These are phyloP conservation scores for Aspergillus saccharolyticus DNA, from an alignment of 495 filamentous ascomycete species.

Conservation along the genomic window DNA sequence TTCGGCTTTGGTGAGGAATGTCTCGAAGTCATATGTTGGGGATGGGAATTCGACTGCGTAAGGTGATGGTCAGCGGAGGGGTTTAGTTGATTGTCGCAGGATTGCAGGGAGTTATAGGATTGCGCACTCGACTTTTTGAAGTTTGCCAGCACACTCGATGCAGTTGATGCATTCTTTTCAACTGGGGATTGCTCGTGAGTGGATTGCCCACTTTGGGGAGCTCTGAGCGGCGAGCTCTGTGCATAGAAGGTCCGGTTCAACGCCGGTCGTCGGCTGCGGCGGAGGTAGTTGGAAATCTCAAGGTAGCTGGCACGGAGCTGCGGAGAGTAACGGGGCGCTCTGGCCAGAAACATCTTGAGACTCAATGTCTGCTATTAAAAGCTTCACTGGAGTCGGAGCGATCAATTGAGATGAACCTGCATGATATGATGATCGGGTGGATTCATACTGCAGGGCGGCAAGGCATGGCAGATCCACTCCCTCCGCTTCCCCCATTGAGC, in stretches of 20 bases:
- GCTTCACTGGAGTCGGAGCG: not conserved
- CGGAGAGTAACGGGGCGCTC: slow-evolving; percentile 19
- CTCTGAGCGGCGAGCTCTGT: slow-evolving; percentile 13
- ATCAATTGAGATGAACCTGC: not conserved
- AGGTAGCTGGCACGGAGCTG: slow-evolving; percentile 34
- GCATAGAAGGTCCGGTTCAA: slow-evolving; percentile 10
- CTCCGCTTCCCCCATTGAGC: slow-evolving; percentile 22
- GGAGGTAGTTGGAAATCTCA: slow-evolving; percentile 38
- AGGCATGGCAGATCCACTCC: slow-evolving; percentile 16
- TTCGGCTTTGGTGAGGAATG: slow-evolving; percentile 35
- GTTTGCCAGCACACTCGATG: slow-evolving; percentile 33
- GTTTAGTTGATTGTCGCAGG: not conserved
- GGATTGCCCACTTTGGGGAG: slow-evolving; percentile 24
- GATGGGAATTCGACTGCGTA: slow-evolving; percentile 48
- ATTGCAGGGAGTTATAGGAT: not conserved
- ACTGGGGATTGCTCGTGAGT: slow-evolving; percentile 21
- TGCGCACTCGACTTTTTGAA: slow-evolving; percentile 46
- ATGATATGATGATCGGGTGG: not conserved
- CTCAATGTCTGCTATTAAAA: not conserved
- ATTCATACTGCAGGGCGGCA: not conserved
- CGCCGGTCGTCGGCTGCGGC: slow-evolving; percentile 19
- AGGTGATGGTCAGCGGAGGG: slow-evolving; percentile 11
- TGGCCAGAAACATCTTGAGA: slow-evolving; percentile 20
- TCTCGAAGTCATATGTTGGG: slow-evolving; percentile 44
- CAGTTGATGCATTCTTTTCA: slow-evolving; percentile 18